These are phyloP conservation scores for Breviolum minutum DNA, from an alignment of 73 alveolate genomes.

Conservation along the genomic window DNA sequence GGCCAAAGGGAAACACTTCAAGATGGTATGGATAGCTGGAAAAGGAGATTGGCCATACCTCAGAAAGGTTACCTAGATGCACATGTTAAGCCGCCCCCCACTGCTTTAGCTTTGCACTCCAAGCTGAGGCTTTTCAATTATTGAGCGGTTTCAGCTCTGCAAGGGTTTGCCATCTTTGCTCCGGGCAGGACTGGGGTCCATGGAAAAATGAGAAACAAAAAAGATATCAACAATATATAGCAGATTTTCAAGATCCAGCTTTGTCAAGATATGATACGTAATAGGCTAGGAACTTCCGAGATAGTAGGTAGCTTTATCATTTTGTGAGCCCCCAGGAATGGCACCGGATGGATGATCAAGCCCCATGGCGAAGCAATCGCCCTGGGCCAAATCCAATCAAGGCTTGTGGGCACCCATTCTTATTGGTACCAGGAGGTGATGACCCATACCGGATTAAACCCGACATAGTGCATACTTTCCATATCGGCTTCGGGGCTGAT, in stretches of 20 bases:
- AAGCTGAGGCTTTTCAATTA: not conserved
- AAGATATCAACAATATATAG: too few relatives aligned
- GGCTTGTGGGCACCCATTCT: not conserved
- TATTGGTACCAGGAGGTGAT: not conserved
- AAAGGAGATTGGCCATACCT: constrained; percentile 35
- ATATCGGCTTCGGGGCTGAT: constrained; percentile 9
- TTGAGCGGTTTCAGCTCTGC: not conserved
- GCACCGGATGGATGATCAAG: not conserved
- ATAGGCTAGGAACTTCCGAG: too few relatives aligned
- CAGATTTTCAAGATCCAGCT: not conserved
- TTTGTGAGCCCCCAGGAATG: not conserved
- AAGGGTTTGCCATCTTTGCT: not conserved
- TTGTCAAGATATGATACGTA: not conserved
- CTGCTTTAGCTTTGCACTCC: not conserved
- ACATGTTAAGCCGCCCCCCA: not conserved
- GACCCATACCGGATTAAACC: not conserved
- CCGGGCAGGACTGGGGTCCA: not conserved
- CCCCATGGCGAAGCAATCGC: not conserved
- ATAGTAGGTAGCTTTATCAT: not conserved
- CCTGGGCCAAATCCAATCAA: not conserved
- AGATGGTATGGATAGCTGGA: constrained; percentile 26
- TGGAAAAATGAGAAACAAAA: too few relatives aligned
- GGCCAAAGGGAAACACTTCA: not conserved
- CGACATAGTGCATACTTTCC: not conserved
- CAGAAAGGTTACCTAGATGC: not conserved